These are phyloP conservation scores for Suhomyces maxii DNA, from an alignment of 1,139 yeast species.

Conservation along the genomic window DNA sequence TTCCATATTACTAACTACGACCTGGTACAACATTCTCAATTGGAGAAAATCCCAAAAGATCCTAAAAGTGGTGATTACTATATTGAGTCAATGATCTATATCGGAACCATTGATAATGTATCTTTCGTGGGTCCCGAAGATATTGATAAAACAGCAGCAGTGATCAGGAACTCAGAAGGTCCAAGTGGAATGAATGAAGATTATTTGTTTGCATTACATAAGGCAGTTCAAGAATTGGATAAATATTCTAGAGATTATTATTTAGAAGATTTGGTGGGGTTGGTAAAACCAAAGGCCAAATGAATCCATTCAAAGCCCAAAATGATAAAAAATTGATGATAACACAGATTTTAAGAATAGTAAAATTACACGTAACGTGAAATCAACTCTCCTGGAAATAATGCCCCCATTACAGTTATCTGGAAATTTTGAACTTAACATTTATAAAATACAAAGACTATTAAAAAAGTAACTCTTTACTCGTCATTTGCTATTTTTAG, in stretches of 20 bases:
- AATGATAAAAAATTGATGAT: no score
- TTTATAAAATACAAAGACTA: no score
- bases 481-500: no score
- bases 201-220: slow-evolving; percentile 57
- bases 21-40: slow-evolving; percentile 14
- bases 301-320: not conserved
- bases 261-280: slow-evolving; percentile 34
- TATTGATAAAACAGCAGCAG: slow-evolving; percentile 54
- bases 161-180: slow-evolving; percentile 60
- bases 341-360: no score
- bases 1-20: slow-evolving; percentile 50
- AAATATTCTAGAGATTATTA: slow-evolving; percentile 36
- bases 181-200: slow-evolving; percentile 83
- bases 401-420: no score
- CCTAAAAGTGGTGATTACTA: slow-evolving; percentile 35
- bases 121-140: slow-evolving; percentile 85
- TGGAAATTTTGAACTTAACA: no score
- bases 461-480: no score
- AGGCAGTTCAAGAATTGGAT: slow-evolving; percentile 53
- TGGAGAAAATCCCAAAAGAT: slow-evolving; percentile 20
- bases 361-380: no score
- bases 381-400: no score
- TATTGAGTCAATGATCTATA: slow-evolving; percentile 69
- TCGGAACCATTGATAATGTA: slow-evolving; percentile 77
- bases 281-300: slow-evolving; percentile 5